Conservation (phyloP, 116 monocot genomes). For the Papilionanthe hybrid region DNA sequence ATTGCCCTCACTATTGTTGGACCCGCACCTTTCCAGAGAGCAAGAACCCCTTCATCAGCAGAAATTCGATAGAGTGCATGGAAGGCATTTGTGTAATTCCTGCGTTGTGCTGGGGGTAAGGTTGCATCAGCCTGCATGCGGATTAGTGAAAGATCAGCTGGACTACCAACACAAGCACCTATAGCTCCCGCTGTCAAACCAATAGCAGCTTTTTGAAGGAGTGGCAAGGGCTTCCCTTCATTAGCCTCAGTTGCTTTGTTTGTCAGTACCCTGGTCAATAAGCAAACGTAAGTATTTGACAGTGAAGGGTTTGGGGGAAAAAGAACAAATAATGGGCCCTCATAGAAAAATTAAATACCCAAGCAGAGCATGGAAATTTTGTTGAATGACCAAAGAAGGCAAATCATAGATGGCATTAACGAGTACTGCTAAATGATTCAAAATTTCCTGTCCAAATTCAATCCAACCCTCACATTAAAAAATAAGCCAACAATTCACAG, state of each 20-base stretch:
- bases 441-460: too few species aligned
- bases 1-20: constrained; percentile 36
- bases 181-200: constrained; percentile 98
- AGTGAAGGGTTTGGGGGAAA: too few species aligned
- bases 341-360: neutral
- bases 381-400: too few species aligned
- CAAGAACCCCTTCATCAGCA: constrained; percentile 85
- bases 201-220: constrained; percentile 83
- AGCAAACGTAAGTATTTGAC: neutral
- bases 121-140: constrained; percentile 99
- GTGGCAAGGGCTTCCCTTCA: constrained; percentile 92
- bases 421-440: too few species aligned
- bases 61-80: constrained; percentile 86
- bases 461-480: too few species aligned
- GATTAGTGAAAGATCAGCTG: constrained; percentile 92
- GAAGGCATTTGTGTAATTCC: constrained; percentile 88
- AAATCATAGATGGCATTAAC: too few species aligned
- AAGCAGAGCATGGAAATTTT: too few species aligned
- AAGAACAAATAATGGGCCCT: too few species aligned
- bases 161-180: constrained; percentile 83
- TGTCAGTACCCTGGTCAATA: constrained; percentile 63
- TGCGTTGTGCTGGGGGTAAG: constrained; percentile 64
- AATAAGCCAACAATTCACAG: too few species aligned
- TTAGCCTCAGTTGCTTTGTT: constrained; percentile 94
- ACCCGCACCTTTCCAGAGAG: constrained; percentile 85